phyloP scores from a whole-genome alignment of 2,329 filamentous ascomycete species.

The Penicillium sp. region DNA sequence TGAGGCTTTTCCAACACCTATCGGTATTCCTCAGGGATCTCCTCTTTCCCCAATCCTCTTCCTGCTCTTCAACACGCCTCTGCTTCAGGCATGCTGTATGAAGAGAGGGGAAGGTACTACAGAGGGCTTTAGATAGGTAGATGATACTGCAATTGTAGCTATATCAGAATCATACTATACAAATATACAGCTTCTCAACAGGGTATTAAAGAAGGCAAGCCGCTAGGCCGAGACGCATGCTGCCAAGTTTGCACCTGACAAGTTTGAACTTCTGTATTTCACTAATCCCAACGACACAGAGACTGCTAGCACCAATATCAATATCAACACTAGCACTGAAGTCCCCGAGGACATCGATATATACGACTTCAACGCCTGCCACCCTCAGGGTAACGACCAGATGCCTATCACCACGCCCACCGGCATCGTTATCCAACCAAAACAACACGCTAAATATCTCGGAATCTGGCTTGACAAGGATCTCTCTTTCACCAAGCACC shows the following conservation, averaged over 20 bases:
- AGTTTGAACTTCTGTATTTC: slow-evolving; percentile 15
- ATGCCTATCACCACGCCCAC: neutral
- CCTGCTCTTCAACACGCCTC: neutral
- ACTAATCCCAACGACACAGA: slow-evolving; percentile 1
- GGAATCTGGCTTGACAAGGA: too few relatives aligned
- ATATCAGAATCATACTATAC: neutral
- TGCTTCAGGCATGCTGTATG: neutral
- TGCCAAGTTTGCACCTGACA: slow-evolving; percentile 8
- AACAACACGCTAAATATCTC: slow-evolving; percentile 7
- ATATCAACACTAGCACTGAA: too few relatives aligned
- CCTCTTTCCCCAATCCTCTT: slow-evolving; percentile 14
- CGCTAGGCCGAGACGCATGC: slow-evolving; percentile 5
- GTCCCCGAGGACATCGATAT: neutral
- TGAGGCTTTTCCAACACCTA: neutral
- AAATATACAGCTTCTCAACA: neutral
- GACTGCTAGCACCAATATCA: too few relatives aligned
- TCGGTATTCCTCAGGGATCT: neutral
- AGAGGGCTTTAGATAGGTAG: neutral
- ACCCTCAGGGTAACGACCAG: neutral
- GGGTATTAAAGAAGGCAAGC: neutral
- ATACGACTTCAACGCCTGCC: neutral
- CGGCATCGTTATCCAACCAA: neutral
- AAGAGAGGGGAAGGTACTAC: neutral
- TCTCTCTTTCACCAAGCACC: slow-evolving; percentile 1
- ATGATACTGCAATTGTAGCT: neutral